phyloP scores from a whole-genome alignment of 495 filamentous ascomycete species.

The Penicillium verhagenii region DNA sequence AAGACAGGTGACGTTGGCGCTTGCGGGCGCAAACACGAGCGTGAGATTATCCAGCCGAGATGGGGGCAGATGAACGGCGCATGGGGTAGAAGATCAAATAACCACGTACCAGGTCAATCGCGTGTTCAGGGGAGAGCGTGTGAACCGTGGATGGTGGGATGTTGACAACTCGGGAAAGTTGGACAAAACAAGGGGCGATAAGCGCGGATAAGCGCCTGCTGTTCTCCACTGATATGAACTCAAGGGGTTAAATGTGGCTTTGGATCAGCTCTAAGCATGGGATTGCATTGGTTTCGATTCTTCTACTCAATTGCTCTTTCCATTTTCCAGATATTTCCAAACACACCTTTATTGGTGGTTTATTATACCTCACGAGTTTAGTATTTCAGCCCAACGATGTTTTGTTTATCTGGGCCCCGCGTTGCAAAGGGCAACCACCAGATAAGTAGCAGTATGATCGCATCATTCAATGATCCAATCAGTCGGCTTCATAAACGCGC shows the following conservation, averaged over 20 bases:
- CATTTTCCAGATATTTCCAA: no score
- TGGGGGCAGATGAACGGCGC: neutral
- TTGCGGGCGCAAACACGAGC: neutral
- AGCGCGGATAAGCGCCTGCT: slow-evolving; percentile 33
- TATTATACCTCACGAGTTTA: no score
- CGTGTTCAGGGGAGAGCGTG: neutral
- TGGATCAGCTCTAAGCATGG: neutral
- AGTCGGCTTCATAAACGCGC: no score
- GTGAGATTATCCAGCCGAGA: neutral
- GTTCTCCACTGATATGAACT: slow-evolving; percentile 20
- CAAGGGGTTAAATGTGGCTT: neutral
- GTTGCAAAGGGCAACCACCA: slow-evolving; percentile 29
- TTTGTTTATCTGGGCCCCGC: slow-evolving; percentile 25
- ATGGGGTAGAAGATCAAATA: neutral
- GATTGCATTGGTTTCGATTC: neutral
- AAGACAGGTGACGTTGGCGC: neutral
- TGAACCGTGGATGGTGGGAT: slow-evolving; percentile 24
- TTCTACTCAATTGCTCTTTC: no score
- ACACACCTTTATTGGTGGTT: no score
- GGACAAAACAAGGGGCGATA: slow-evolving; percentile 35
- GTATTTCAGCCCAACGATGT: slow-evolving; percentile 18
- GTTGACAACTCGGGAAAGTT: slow-evolving; percentile 25
- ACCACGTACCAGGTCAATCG: slow-evolving; percentile 10
- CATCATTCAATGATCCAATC: no score
- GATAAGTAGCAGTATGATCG: no score